phyloP scores from a whole-genome alignment of 2,329 filamentous ascomycete species.

The Cadophora gregata region DNA sequence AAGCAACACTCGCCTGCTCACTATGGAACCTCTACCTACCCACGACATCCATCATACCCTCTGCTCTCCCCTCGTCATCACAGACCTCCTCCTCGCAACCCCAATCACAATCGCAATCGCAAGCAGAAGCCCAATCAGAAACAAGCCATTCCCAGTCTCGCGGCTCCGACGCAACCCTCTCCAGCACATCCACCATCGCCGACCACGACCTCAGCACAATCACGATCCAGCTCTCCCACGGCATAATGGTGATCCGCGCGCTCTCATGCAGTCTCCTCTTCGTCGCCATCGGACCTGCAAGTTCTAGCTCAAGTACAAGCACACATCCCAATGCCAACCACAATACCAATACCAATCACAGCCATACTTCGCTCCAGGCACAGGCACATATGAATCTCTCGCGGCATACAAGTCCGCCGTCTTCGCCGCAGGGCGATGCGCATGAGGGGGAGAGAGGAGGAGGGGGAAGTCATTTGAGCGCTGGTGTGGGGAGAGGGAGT shows the following conservation, averaged over 20 bases:
- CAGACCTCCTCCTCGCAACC: slow-evolving; percentile 42
- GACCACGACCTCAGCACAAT: slow-evolving; percentile 38
- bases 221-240: slow-evolving; percentile 58
- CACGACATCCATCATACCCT: slow-evolving; percentile 46
- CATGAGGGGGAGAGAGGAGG: slow-evolving; percentile 12
- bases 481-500: slow-evolving; percentile 23
- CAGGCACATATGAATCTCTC: slow-evolving; percentile 18
- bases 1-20: slow-evolving; percentile 68
- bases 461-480: slow-evolving; percentile 17
- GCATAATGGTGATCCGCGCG: slow-evolving; percentile 61
- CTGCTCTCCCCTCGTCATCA: slow-evolving; percentile 39
- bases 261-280: slow-evolving; percentile 66
- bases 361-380: slow-evolving; percentile 19
- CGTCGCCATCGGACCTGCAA: slow-evolving; percentile 61
- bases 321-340: neutral
- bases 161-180: slow-evolving; percentile 25
- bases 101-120: slow-evolving; percentile 29
- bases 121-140: slow-evolving; percentile 35
- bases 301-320: slow-evolving; percentile 38
- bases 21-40: slow-evolving; percentile 63
- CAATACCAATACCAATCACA: slow-evolving; percentile 16
- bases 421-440: slow-evolving; percentile 31
- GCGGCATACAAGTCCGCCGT: slow-evolving; percentile 31
- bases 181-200: slow-evolving; percentile 20
- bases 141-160: neutral